Evolutionary conservation across 495 filamentous ascomycete genomes (phyloP).

Genomic region (Penicillium herquei): DNA sequence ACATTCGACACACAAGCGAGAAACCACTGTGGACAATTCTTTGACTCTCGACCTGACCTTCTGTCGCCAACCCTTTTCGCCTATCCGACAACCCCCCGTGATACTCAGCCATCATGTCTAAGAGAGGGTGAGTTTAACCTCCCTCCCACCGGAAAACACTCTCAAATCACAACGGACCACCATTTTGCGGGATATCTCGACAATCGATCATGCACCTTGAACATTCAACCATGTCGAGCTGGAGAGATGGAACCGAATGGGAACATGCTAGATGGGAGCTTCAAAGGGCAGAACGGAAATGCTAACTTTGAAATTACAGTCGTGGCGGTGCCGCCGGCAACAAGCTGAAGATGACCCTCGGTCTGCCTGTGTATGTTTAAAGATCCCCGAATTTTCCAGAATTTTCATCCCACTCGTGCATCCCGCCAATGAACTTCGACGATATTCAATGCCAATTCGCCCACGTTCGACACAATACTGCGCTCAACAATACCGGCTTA

Average conservation of each 20-base stretch:
- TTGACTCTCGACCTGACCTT: constrained; percentile 35
- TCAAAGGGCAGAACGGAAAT: constrained; percentile 7
- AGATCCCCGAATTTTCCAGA: constrained; percentile 7
- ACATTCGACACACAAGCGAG: constrained; percentile 49
- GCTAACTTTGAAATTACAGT: constrained; percentile 43
- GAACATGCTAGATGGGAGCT: constrained; percentile 4
- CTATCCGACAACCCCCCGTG: constrained; percentile 41
- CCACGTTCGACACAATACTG: not conserved
- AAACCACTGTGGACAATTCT: constrained; percentile 31
- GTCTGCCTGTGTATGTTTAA: constrained; percentile 93
- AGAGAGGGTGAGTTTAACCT: constrained; percentile 49
- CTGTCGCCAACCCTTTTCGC: constrained; percentile 40
- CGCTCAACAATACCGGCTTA: not conserved
- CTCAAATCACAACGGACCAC: constrained; percentile 1
- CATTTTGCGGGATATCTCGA: constrained; percentile 14
- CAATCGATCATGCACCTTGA: constrained; percentile 13
- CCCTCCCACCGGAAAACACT: constrained; percentile 14
- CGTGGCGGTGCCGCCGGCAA: constrained; percentile 93
- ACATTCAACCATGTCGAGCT: constrained; percentile 19
- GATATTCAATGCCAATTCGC: constrained; percentile 10
- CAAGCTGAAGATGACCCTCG: constrained; percentile 99
- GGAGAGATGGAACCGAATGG: constrained; percentile 7
- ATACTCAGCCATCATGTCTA: constrained; percentile 56
- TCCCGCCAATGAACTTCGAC: constrained; percentile 19
- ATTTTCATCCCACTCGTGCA: constrained; percentile 14